Base-by-base conservation (phyloP, 139 green algal species). In the Chlorella vulgaris region DNA sequence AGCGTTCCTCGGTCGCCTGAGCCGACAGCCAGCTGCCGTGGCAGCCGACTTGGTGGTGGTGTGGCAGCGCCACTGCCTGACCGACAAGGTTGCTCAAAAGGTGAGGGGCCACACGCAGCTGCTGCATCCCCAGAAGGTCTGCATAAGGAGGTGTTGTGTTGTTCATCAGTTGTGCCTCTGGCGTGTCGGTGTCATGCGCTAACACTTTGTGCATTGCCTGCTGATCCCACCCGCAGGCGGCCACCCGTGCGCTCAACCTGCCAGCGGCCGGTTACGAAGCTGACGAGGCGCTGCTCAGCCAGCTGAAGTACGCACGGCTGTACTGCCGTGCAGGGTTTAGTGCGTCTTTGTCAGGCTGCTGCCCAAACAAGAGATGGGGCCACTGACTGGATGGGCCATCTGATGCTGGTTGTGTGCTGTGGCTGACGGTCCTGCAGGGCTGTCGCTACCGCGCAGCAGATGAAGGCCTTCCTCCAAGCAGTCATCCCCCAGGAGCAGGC, bases 21-120 rank as follows among this genome's bases (percentile, higher is more conserved):
- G 35, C 33, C 51, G 73, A 15, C 73, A 79, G 51, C 35, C 73
- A 13, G 73, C 73, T 24, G 73, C 73, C 3, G 53, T 68, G 24
- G 73, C 73, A 4, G 73, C 73, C 35, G 73, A 79, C 53, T 33
- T 79, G 4, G 73, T 79, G 53, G 24, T 79, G 53, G n/a, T 39
- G 18, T 79, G 73, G 73, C 73, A 79, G 73, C 50, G 58, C 22
- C 36, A 67, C 73, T 79, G 73, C 73, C 73, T 79, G 18, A 79
- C 73, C 3, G 24, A 33, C 53, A 79, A 79, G 36, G 38, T 51
- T 18, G 73, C 73, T 1, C 13, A 69, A 3, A 79, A 79, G 73
- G 73, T 79, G 53, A n/a, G n/a, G n/a, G 40, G 68, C 8, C 8
- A 39, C 6, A 36, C 33, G 15, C 18, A 5, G 38, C 28, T 38